phyloP scores from a whole-genome alignment of 1,284 basidiomycete genomes.

The Cryptococcus sp. region DNA sequence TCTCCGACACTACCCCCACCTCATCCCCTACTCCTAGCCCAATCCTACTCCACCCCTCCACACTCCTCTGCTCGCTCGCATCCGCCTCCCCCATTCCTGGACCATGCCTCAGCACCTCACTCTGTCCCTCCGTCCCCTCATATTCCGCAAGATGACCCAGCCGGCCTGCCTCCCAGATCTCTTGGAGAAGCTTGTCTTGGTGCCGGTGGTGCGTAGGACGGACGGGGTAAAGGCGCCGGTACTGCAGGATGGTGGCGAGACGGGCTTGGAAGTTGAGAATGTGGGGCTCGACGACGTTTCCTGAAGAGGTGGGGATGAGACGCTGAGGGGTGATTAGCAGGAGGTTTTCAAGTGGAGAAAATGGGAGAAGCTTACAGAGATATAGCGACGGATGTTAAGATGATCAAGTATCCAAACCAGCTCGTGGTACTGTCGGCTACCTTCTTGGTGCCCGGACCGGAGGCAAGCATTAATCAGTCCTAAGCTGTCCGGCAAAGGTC shows the following conservation, averaged over 20 bases:
- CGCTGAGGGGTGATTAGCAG: conserved; percentile 55
- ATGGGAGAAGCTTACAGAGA: conserved; percentile 61
- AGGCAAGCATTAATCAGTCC: conserved; percentile 76
- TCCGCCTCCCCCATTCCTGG: neutral
- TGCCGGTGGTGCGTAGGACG: conserved; percentile 62
- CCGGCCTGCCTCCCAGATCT: conserved; percentile 63
- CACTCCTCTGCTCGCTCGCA: conserved; percentile 10
- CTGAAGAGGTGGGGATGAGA: conserved; percentile 68
- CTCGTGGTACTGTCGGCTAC: conserved; percentile 33
- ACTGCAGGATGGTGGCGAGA: conserved; percentile 73
- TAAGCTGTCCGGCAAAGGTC: conserved; percentile 56
- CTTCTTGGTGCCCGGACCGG: conserved; percentile 37
- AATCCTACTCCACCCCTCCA: conserved; percentile 52
- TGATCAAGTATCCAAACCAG: conserved; percentile 58
- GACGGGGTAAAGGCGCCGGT: conserved; percentile 72
- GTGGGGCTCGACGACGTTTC: conserved; percentile 73
- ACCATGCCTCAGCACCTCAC: neutral
- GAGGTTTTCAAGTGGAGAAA: neutral
- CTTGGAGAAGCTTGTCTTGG: conserved; percentile 63
- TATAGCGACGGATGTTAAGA: conserved; percentile 75
- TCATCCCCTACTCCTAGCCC: conserved; percentile 49
- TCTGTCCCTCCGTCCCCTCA: neutral
- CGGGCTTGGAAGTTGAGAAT: conserved; percentile 91
- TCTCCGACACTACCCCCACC: conserved; percentile 74
- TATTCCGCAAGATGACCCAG: conserved; percentile 20